Evolutionary conservation across 2,329 filamentous ascomycete genomes (phyloP).

Genomic region (Neopestalotiopsis clavispora): DNA sequence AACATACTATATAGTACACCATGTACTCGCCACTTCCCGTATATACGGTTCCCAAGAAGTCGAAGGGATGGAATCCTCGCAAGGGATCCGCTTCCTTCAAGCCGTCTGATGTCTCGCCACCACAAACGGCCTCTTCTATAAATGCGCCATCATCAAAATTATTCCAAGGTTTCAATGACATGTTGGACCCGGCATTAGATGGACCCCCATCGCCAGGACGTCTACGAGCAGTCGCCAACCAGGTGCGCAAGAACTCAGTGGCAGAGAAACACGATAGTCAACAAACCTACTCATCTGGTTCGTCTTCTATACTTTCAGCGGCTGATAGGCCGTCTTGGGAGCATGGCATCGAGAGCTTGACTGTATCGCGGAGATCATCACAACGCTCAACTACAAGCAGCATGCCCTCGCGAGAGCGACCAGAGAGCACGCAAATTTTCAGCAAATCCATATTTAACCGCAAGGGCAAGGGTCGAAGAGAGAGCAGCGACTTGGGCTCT

Average conservation of each 20-base stretch:
- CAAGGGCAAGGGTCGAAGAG: conserved; percentile 55
- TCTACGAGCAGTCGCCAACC: conserved; percentile 38
- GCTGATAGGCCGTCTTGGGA: conserved; percentile 57
- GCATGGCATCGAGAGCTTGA: conserved; percentile 50
- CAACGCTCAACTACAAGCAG: conserved; percentile 58
- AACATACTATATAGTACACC: conserved; percentile 18
- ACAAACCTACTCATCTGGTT: conserved; percentile 58
- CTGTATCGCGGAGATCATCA: conserved; percentile 61
- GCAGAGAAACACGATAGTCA: conserved; percentile 52
- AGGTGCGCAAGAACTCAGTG: conserved; percentile 60
- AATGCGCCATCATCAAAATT: conserved; percentile 21
- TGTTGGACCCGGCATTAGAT: conserved; percentile 63
- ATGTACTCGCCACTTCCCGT: conserved; percentile 33
- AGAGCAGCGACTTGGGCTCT: conserved; percentile 53
- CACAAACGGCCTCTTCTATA: conserved; percentile 21
- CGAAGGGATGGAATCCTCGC: conserved; percentile 25
- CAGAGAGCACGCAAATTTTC: conserved; percentile 64
- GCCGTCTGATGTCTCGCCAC: conserved; percentile 23
- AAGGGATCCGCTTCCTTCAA: conserved; percentile 24
- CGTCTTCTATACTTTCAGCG: conserved; percentile 56
- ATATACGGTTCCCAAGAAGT: conserved; percentile 28
- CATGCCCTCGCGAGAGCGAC: conserved; percentile 57
- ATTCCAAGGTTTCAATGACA: conserved; percentile 39
- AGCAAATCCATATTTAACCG: conserved; percentile 65
- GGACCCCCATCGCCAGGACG: conserved; percentile 58